Evolutionary conservation across 164 flowering plant genomes (phyloP).

Genomic region (Saururus chinensis): DNA sequence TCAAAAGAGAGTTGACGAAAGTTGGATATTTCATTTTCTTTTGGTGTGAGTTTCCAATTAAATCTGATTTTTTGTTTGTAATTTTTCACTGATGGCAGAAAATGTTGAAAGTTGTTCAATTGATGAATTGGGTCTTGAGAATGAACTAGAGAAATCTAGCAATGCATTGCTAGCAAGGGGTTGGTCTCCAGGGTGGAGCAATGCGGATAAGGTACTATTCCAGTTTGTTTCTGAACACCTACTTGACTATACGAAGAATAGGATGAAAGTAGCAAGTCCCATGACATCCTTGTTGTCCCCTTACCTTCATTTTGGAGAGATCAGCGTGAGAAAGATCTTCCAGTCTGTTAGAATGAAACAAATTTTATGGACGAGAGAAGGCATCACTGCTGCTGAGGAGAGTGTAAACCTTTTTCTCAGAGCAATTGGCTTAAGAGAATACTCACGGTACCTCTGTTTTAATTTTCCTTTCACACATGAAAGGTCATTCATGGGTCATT

Average conservation of each 20-base stretch:
- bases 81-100: constrained; percentile 27
- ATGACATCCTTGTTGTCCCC: constrained; percentile 81
- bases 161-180: constrained; percentile 71
- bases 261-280: constrained; percentile 42
- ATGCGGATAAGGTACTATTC: constrained; percentile 55
- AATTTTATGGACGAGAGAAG: constrained; percentile 53
- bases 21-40: too few species aligned
- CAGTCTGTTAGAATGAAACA: constrained; percentile 58
- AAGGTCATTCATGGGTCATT: constrained; percentile 48
- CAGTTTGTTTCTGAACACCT: constrained; percentile 58
- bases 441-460: constrained; percentile 86
- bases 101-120: constrained; percentile 33
- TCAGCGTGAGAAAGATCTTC: constrained; percentile 67
- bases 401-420: constrained; percentile 54
- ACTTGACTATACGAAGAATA: constrained; percentile 42
- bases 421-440: constrained; percentile 78
- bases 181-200: constrained; percentile 95
- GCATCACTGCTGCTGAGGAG: constrained; percentile 38
- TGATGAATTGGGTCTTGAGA: constrained; percentile 78
- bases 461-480: constrained; percentile 90
- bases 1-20: too few species aligned
- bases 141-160: constrained; percentile 80
- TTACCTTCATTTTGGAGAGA: constrained; percentile 80
- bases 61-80: too few species aligned
- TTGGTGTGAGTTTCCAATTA: too few species aligned